Evolutionary conservation across 2,329 filamentous ascomycete species (phyloP).

Genomic region (Exophiala bonariae): DNA sequence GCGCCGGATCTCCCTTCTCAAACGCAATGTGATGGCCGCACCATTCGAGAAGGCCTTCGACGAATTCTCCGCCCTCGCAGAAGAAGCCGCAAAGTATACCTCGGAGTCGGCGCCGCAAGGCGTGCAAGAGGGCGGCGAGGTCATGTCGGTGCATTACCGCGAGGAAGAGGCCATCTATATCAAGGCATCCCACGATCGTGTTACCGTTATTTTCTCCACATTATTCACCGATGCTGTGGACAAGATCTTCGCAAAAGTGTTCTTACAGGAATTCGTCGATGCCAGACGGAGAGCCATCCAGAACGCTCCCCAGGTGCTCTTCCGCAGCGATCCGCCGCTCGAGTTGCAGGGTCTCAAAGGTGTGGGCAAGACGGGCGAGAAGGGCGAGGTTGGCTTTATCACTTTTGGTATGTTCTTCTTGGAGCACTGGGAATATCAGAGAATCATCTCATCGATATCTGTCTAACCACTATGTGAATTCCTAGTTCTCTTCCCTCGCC

Average conservation of each 20-base stretch:
- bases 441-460: too few species aligned
- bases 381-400: constrained; percentile 89
- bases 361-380: constrained; percentile 69
- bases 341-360: constrained; percentile 86
- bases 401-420: constrained; percentile 74
- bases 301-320: constrained; percentile 96
- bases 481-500: constrained; percentile 84
- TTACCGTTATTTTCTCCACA: constrained; percentile 98
- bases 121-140: constrained; percentile 81
- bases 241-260: constrained; percentile 95
- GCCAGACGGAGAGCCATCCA: constrained; percentile 92
- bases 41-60: constrained; percentile 97
- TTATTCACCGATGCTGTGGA: constrained; percentile 98
- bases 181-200: constrained; percentile 94
- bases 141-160: constrained; percentile 96
- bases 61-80: constrained; percentile 81
- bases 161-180: constrained; percentile 99
- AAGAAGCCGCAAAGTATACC: constrained; percentile 88
- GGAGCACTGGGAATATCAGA: too few species aligned
- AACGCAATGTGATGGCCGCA: constrained; percentile 98
- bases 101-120: constrained; percentile 93
- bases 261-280: constrained; percentile 98
- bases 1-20: constrained; percentile 82
- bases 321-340: constrained; percentile 89
- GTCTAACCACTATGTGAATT: constrained; percentile 45